phyloP scores from a whole-genome alignment of 805 yeast genomes.

The Candida yuanshanica region DNA sequence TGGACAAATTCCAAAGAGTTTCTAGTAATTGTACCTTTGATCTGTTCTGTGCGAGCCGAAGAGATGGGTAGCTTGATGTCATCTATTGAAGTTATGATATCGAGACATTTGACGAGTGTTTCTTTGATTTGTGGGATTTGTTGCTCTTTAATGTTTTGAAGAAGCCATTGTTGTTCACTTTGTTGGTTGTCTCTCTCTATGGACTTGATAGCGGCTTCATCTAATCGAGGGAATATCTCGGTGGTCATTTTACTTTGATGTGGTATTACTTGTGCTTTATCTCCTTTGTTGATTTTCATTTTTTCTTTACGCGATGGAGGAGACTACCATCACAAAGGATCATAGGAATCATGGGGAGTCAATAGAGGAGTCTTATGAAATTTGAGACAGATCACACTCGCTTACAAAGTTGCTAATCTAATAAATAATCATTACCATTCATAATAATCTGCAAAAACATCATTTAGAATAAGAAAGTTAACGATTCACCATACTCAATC shows the following conservation, averaged over 20 bases:
- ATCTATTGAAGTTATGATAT: constrained; percentile 31
- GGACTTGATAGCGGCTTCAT: neutral
- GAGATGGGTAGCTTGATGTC: constrained; percentile 54
- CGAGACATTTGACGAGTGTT: constrained; percentile 35
- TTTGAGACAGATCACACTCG: too few relatives aligned
- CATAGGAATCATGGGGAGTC: too few relatives aligned
- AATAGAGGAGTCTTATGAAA: too few relatives aligned
- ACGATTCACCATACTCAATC: constrained; percentile 19
- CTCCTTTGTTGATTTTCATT: too few relatives aligned
- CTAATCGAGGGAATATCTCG: neutral
- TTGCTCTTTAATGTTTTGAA: constrained; percentile 40
- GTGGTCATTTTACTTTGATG: neutral
- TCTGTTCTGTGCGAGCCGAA: constrained; percentile 45
- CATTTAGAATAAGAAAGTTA: too few relatives aligned
- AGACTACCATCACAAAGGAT: too few relatives aligned
- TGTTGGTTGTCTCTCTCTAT: constrained; percentile 4
- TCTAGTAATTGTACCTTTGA: constrained; percentile 58
- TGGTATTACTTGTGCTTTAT: neutral
- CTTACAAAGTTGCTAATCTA: too few relatives aligned
- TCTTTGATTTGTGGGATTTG: constrained; percentile 43
- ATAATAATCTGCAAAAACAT: too few relatives aligned
- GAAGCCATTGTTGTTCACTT: constrained; percentile 41
- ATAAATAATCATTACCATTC: too few relatives aligned
- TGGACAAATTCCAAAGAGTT: constrained; percentile 48
- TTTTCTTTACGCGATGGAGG: too few relatives aligned